A percentile compares a stretch with the other conserved stretches of the same genome.
These are phyloP conservation scores for Karstenula rhodostoma DNA, from an alignment of 2,329 filamentous ascomycete genomes.

Conservation along the genomic window DNA sequence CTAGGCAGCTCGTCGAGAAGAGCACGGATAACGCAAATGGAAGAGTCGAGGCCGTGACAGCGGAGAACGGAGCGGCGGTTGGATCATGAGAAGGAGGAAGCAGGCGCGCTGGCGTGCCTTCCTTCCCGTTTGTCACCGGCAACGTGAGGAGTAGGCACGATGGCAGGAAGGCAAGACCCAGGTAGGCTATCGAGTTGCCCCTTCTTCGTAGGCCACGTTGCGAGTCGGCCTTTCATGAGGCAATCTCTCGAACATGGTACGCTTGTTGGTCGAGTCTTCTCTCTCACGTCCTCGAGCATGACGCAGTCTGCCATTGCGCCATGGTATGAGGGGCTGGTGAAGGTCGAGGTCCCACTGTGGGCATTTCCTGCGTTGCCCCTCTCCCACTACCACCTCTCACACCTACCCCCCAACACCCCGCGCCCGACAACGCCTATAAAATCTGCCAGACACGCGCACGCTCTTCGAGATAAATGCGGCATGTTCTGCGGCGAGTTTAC, in stretches of 20 bases:
- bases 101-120: neutral
- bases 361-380: neutral
- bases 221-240: neutral
- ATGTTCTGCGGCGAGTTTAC: neutral
- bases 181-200: neutral
- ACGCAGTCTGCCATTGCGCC: neutral
- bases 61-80: no score
- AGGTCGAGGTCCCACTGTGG: neutral
- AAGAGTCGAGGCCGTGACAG: neutral
- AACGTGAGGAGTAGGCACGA: neutral
- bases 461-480: neutral
- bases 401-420: neutral
- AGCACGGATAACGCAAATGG: neutral
- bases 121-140: neutral
- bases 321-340: neutral
- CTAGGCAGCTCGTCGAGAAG: neutral
- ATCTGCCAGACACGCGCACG: neutral
- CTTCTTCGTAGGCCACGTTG: neutral
- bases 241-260: neutral
- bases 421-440: neutral
- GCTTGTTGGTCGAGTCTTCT: neutral
- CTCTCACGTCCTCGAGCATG: neutral
- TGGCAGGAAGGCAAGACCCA: neutral
- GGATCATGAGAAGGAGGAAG: no score
- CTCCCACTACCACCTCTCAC: neutral